Evolutionary conservation across 148 eudicot genomes (phyloP).

Genomic region (Rhododendron molle): DNA sequence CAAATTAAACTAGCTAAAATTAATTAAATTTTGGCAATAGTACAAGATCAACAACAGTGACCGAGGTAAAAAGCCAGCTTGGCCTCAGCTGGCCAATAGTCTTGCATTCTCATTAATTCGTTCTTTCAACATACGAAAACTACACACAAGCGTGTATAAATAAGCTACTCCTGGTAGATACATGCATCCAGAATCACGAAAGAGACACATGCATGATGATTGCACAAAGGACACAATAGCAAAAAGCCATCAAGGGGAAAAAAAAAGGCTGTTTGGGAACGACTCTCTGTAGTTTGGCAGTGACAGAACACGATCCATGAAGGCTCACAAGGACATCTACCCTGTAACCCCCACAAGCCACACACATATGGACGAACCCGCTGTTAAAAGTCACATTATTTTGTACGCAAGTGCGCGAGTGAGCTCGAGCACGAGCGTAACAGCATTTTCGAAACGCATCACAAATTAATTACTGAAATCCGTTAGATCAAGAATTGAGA

Average conservation of each 20-base stretch:
- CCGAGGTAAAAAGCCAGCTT: background rate
- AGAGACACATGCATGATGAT: conserved; percentile 1
- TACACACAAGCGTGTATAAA: background rate
- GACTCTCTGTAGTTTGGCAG: background rate
- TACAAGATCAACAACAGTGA: background rate
- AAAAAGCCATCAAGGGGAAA: background rate
- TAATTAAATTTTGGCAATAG: background rate
- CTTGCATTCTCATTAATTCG: too few species aligned
- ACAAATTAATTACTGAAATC: background rate
- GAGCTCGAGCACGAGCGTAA: too few species aligned
- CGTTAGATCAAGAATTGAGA: background rate
- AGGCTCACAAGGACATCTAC: background rate
- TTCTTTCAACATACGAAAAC: background rate
- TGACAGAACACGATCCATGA: background rate
- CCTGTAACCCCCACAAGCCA: background rate
- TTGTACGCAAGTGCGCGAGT: too few species aligned
- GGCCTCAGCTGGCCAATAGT: background rate
- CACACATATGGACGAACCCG: background rate
- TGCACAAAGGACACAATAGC: background rate
- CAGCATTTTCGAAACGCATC: background rate
- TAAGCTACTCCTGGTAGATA: background rate
- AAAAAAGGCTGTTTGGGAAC: conserved; percentile 1
- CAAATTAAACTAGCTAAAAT: too few species aligned
- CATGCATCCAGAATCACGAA: background rate
- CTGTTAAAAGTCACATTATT: background rate